Percentiles rank a stretch among this genome's conserved stretches.
phyloP scores from a whole-genome alignment of 345 rosid genomes.

The Eucalyptus cloeziana region DNA sequence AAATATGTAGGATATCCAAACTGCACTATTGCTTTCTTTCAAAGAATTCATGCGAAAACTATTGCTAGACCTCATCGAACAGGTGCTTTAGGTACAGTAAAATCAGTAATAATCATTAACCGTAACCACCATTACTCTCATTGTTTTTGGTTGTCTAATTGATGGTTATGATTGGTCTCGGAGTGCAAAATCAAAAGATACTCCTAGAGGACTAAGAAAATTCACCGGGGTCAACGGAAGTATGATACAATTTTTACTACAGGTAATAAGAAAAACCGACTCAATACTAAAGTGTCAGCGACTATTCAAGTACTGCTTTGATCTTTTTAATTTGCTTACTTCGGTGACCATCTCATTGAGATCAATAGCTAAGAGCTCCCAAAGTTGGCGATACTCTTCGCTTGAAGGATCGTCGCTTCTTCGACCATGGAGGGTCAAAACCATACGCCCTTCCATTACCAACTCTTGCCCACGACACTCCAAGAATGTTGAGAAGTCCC shows the following conservation, averaged over 20 bases:
- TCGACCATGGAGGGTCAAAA: constrained; percentile 22
- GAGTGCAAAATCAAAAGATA: not conserved
- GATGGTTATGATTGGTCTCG: not conserved
- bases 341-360: constrained; percentile 15
- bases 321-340: constrained; percentile 1
- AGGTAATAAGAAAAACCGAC: not conserved
- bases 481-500: constrained; percentile 34
- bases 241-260: no score
- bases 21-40: not conserved
- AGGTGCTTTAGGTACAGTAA: not conserved
- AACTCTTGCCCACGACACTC: constrained; percentile 27
- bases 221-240: not conserved
- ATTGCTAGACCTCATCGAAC: not conserved
- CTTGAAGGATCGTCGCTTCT: constrained; percentile 1
- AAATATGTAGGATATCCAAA: not conserved
- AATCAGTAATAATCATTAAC: no score
- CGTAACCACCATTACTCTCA: not conserved
- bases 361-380: constrained; percentile 10
- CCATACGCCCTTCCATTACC: constrained; percentile 21
- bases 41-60: not conserved
- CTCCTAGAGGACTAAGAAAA: not conserved
- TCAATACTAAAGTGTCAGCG: not conserved
- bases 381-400: not conserved
- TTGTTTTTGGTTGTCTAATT: no score
- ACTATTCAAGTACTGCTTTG: not conserved